Percentiles rank a stretch among this genome's conserved stretches.
phyloP scores from a whole-genome alignment of 352 stramenopile genomes.

The Globisporangium nagaii region DNA sequence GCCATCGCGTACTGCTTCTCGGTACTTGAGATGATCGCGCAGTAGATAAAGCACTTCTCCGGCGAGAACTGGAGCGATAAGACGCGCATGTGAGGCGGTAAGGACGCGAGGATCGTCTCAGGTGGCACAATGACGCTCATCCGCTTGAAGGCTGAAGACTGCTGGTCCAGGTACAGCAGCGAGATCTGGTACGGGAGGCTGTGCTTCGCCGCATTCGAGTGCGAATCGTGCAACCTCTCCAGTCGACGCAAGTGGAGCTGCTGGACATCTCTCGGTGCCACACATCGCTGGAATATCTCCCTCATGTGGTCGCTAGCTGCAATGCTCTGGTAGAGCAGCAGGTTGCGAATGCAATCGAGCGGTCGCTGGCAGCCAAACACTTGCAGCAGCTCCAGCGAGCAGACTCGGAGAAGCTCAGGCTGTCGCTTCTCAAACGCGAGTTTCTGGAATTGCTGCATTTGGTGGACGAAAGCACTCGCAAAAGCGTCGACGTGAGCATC shows the following conservation, averaged over 20 bases:
- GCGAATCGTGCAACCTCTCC: constrained; percentile 19
- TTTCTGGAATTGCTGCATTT: constrained; percentile 31
- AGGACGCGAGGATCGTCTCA: constrained; percentile 29
- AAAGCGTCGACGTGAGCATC: constrained; percentile 19
- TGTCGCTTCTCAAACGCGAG: constrained; percentile 46
- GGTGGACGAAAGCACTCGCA: constrained; percentile 11
- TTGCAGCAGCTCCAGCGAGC: constrained; percentile 57
- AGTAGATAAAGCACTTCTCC: constrained; percentile 63
- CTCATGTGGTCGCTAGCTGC: constrained; percentile 30
- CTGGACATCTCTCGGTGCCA: constrained; percentile 29
- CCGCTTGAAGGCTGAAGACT: constrained; percentile 59
- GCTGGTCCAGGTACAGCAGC: constrained; percentile 52
- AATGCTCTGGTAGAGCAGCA: constrained; percentile 64
- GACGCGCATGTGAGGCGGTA: constrained; percentile 35
- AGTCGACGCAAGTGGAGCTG: constrained; percentile 48
- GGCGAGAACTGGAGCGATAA: constrained; percentile 65
- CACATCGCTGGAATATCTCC: constrained; percentile 28
- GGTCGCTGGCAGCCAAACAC: constrained; percentile 38
- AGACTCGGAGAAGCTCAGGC: constrained; percentile 24
- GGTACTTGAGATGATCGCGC: constrained; percentile 23
- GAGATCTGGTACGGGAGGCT: constrained; percentile 67
- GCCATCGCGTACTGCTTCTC: constrained; percentile 41
- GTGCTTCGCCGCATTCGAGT: constrained; percentile 36
- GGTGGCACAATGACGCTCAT: constrained; percentile 37
- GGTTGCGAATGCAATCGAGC: constrained; percentile 38